Conservation (phyloP, 1,139 yeast genomes). For the Sugiyamaella sp. region DNA sequence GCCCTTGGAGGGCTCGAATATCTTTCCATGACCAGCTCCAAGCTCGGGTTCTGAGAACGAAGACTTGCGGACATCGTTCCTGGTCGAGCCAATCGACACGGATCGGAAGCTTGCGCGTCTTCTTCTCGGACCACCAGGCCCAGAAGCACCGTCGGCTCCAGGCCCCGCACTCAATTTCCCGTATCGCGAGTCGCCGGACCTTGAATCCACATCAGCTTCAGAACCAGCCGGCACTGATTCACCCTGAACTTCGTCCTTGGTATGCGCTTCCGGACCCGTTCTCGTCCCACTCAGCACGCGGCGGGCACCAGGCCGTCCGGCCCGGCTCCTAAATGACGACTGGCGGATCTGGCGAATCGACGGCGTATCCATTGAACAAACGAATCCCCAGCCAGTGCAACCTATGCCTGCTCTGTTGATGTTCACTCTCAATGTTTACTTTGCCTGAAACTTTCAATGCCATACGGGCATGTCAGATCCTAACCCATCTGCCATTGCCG, state of each 20-base stretch:
- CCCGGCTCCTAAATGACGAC: slow-evolving; percentile 23
- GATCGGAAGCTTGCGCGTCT: not conserved
- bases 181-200: too few relatives aligned
- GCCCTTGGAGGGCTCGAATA: slow-evolving; percentile 20
- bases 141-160: too few relatives aligned
- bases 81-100: not conserved
- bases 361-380: slow-evolving; percentile 19
- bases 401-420: not conserved
- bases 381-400: not conserved
- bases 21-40: not conserved
- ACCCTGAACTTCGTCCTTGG: not conserved
- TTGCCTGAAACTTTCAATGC: too few relatives aligned
- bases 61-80: not conserved
- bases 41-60: not conserved
- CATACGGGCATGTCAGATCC: too few relatives aligned
- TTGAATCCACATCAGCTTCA: too few relatives aligned
- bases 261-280: not conserved
- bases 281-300: not conserved
- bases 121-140: not conserved
- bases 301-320: slow-evolving; percentile 14
- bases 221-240: not conserved
- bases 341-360: slow-evolving; percentile 26
- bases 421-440: slow-evolving; percentile 1
- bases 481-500: too few relatives aligned
- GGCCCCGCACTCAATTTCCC: too few relatives aligned